A percentile compares a stretch with the other conserved stretches of the same genome.
phyloP scores from a whole-genome alignment of 2,329 filamentous ascomycete species.

The Aspergillus candidus region DNA sequence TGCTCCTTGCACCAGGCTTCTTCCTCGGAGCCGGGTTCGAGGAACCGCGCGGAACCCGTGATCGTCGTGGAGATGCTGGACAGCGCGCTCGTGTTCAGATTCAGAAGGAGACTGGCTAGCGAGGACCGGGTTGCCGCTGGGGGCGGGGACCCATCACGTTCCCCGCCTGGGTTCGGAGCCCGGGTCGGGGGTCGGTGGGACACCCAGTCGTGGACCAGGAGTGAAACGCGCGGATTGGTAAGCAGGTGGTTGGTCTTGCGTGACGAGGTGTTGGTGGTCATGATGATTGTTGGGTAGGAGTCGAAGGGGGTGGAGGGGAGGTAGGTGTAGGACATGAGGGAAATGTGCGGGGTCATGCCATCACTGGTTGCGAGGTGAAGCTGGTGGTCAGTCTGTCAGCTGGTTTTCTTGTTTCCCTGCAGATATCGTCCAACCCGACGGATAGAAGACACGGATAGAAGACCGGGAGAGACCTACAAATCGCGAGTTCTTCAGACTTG shows the following conservation, averaged over 20 bases:
- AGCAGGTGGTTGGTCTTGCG: slow-evolving; percentile 69
- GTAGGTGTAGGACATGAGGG: slow-evolving; percentile 99
- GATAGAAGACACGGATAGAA: too few species aligned
- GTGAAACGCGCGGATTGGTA: slow-evolving; percentile 77
- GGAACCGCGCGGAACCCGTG: slow-evolving; percentile 74
- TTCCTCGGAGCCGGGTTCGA: slow-evolving; percentile 68
- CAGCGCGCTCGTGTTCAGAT: slow-evolving; percentile 83
- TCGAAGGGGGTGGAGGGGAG: slow-evolving; percentile 70
- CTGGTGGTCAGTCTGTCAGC: slow-evolving; percentile 41
- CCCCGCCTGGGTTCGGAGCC: slow-evolving; percentile 47
- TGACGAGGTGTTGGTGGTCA: slow-evolving; percentile 77
- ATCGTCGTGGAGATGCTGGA: slow-evolving; percentile 89
- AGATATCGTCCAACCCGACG: slow-evolving; percentile 1
- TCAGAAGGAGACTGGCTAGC: slow-evolving; percentile 75
- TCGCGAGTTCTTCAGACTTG: slow-evolving; percentile 87
- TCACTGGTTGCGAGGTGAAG: slow-evolving; percentile 92
- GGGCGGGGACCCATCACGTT: slow-evolving; percentile 55
- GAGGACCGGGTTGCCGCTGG: slow-evolving; percentile 61
- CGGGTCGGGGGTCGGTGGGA: slow-evolving; percentile 82
- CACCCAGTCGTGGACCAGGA: slow-evolving; percentile 98
- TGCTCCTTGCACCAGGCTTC: slow-evolving; percentile 76
- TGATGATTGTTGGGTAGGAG: slow-evolving; percentile 76
- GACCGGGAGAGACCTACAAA: slow-evolving; percentile 63
- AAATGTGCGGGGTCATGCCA: slow-evolving; percentile 79
- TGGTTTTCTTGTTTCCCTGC: slow-evolving; percentile 1